Conservation (phyloP, 495 filamentous ascomycete species). For the Aspergillus heteromorphus region DNA sequence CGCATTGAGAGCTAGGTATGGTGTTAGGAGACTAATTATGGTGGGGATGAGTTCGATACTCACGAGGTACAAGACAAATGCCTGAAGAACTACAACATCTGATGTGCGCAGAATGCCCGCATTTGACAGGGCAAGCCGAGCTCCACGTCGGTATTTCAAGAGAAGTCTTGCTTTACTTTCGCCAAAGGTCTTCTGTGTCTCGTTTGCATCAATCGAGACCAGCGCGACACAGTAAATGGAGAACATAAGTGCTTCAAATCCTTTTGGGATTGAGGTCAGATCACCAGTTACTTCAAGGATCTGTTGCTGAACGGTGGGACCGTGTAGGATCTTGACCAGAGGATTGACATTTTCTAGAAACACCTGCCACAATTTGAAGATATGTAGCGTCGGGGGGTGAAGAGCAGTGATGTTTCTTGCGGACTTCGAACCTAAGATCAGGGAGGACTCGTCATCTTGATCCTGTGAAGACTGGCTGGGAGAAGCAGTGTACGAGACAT, state of each 20-base stretch:
- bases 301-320: slow-evolving; percentile 48
- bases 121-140: slow-evolving; percentile 41
- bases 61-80: slow-evolving; percentile 41
- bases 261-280: slow-evolving; percentile 26
- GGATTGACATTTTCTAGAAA: slow-evolving; percentile 66
- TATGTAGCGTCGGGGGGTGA: slow-evolving; percentile 65
- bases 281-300: slow-evolving; percentile 37
- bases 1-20: slow-evolving; percentile 25
- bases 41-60: background rate
- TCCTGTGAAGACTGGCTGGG: slow-evolving; percentile 16
- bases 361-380: slow-evolving; percentile 66
- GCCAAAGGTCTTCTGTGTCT: slow-evolving; percentile 38
- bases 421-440: slow-evolving; percentile 18
- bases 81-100: slow-evolving; percentile 40
- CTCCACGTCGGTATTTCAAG: slow-evolving; percentile 35
- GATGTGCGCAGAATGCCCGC: slow-evolving; percentile 43
- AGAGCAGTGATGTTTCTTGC: slow-evolving; percentile 23
- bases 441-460: slow-evolving; percentile 14
- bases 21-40: background rate
- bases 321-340: slow-evolving; percentile 65
- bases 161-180: slow-evolving; percentile 35
- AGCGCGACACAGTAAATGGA: slow-evolving; percentile 43
- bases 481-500: slow-evolving; percentile 18
- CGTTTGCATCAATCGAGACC: slow-evolving; percentile 30
- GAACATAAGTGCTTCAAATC: slow-evolving; percentile 44